Evolutionary conservation across 2,329 filamentous ascomycete genomes (phyloP), one percentile per base, ranked within the genome.

Genomic region (Colletotrichum abscissum): DNA sequence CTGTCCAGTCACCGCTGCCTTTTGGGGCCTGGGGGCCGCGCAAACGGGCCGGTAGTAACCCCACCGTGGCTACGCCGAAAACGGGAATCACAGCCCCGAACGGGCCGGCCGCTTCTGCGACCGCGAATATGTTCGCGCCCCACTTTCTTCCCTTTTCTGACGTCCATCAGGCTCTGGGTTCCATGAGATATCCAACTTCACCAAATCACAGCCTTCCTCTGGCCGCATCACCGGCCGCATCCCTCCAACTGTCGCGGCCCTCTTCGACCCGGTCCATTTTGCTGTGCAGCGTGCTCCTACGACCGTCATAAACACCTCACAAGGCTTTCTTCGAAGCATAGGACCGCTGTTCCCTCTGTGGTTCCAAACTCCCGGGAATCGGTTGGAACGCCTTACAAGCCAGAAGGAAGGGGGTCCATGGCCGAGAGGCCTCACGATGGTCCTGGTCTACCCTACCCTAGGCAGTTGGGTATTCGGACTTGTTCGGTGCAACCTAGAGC

Each of bases 21-120:
- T 35, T 57, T 52, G 38, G 56, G 38, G 71, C 60, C 60, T 67
- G 56, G 67, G 71, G 71, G 71, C 60, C 71, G 67, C 62, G 30
- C 67, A 66, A 70, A 73, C 67, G 71, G 71, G 71, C 71, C 71
- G 71, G 67, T 57, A 30, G 60, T 65, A 11, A 58, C 67, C 55
- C 71, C 62, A 66, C 70, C 59, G 30, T 30, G 35, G 26, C 69
- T 69, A 69, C 69, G 38, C 65, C 60, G 52, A 16, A 63, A 64
- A 63, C 30, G 52, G 66, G 42, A 59, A 55, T 49, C 70, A 73
- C 67, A 73, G 71, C 71, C 71, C 71, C 46, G 55, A 71, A 73
- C 49, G 49, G 71, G 67, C 67, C 71, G 71, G 67, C 70, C 67
- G 59, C 26, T 63, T 49, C 30, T 63, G 62, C 62, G 62, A 49